These are phyloP conservation scores for Fusarium foetens DNA, from an alignment of 2,329 filamentous ascomycete genomes.

Conservation along the genomic window DNA sequence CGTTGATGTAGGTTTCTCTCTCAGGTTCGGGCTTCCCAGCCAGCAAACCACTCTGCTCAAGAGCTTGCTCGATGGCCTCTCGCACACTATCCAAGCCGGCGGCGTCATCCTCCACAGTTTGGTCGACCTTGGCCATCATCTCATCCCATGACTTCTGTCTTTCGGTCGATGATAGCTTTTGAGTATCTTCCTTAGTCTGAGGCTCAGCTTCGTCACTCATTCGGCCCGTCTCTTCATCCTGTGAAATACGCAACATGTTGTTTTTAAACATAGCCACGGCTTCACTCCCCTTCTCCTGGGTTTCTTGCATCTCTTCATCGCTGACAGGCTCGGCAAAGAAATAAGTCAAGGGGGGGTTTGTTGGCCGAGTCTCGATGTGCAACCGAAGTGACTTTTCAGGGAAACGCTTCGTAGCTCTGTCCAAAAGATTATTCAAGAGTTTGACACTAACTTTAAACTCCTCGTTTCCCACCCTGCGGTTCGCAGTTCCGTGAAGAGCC, in stretches of 20 bases:
- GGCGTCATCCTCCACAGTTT: slow-evolving; percentile 67
- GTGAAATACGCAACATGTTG: slow-evolving; percentile 63
- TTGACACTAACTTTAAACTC: slow-evolving; percentile 87
- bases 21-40: slow-evolving; percentile 58
- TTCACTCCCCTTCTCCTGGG: slow-evolving; percentile 75
- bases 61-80: slow-evolving; percentile 64
- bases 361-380: slow-evolving; percentile 80
- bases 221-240: slow-evolving; percentile 38
- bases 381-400: slow-evolving; percentile 81
- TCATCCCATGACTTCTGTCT: slow-evolving; percentile 62
- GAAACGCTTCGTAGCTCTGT: slow-evolving; percentile 78
- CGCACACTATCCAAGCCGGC: slow-evolving; percentile 62
- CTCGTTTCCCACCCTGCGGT: slow-evolving; percentile 75
- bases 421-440: slow-evolving; percentile 81
- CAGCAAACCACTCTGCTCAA: slow-evolving; percentile 65
- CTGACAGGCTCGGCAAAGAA: slow-evolving; percentile 89
- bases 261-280: slow-evolving; percentile 76
- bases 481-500: slow-evolving; percentile 82
- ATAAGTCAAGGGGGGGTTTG: slow-evolving; percentile 76
- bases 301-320: slow-evolving; percentile 73
- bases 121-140: slow-evolving; percentile 64
- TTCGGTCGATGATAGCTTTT: background rate
- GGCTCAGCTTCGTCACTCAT: slow-evolving; percentile 4
- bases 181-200: slow-evolving; percentile 28
- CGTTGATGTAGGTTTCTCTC: slow-evolving; percentile 59